Conservation (phyloP, 2,329 filamentous ascomycete genomes). For the Parasarocladium wereldwijsianum region DNA sequence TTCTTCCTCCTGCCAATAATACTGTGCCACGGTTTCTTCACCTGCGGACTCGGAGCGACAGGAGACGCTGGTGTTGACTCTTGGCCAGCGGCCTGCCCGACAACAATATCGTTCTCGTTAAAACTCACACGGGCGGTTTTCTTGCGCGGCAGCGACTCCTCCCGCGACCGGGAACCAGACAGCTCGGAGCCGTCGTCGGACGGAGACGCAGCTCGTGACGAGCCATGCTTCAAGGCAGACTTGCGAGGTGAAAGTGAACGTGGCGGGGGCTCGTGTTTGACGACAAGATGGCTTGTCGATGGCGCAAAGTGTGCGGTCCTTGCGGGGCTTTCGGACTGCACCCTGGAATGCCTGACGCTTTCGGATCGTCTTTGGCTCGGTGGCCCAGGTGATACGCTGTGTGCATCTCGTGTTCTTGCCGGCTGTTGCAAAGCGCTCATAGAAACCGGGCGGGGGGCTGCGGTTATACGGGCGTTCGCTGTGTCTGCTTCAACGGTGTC, state of each 20-base stretch:
- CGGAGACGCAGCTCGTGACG: slow-evolving; percentile 37
- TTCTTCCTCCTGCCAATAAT: slow-evolving; percentile 36
- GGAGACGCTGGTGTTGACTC: slow-evolving; percentile 23
- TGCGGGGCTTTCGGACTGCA: slow-evolving; percentile 44
- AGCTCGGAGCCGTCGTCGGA: slow-evolving; percentile 32
- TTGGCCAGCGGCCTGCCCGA: slow-evolving; percentile 29
- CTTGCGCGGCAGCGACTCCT: slow-evolving; percentile 31
- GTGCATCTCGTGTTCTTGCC: slow-evolving; percentile 4
- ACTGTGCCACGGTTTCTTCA: slow-evolving; percentile 35
- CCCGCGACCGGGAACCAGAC: slow-evolving; percentile 20
- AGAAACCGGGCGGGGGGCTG: no score
- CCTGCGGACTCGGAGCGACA: slow-evolving; percentile 18
- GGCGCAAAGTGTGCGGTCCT: slow-evolving; percentile 57
- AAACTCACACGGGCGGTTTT: slow-evolving; percentile 67
- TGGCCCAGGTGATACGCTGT: slow-evolving; percentile 1
- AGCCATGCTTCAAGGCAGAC: slow-evolving; percentile 54
- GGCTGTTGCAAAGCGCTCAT: slow-evolving; percentile 1
- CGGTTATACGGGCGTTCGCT: no score
- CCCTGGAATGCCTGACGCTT: slow-evolving; percentile 16
- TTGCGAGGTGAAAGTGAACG: slow-evolving; percentile 64
- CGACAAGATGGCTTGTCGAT: slow-evolving; percentile 35
- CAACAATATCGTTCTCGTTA: slow-evolving; percentile 47
- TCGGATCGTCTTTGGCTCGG: slow-evolving; percentile 4
- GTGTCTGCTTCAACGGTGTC: no score
- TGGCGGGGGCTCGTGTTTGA: slow-evolving; percentile 54